Evolutionary conservation across 176 grass and related monocot species (phyloP), one percentile per base, ranked within the genome.

Genomic region (Paspalum notatum): DNA sequence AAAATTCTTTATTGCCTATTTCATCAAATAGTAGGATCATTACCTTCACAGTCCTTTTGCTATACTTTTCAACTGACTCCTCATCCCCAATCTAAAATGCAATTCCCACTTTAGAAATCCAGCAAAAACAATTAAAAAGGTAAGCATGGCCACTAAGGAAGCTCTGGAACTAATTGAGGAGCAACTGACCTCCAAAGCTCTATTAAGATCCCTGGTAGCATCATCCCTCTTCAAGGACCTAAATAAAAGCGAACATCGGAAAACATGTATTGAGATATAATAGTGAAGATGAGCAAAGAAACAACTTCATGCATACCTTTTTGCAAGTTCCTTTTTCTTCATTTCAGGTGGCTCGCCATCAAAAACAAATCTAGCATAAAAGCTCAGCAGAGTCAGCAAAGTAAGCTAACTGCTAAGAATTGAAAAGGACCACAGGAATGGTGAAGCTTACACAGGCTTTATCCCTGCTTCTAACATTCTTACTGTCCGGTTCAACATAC

Each of bases 11-110:
- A 72, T 75, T 64, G 76, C 12, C 9, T 59, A 72, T 52, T 76
- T 81, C 7, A 16, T 67, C 26, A 89, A 27, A 85, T 24, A 57
- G 41, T 47, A 60, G 11, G 5, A 69, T 25, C 24, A 82, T 60
- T 88, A 98, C 92, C 90, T 87, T 93, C 6, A 98, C 90, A 50
- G 90, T 98, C 77, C 90, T 93, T 91, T 98, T 95, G 88, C 92
- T 98, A 70, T 89, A 88, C 48, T 95, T 98, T 82, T 95, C 96
- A 82, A 93, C 53, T 43, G 86, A 87, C 32, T 93, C 86, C n/a
- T 84, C 75, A 84, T 98, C 88, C 75, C 92, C 90, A 88, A 57
- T 80, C 96, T 95, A 78, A 59, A 91, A 84, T 60, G 79, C 45
- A 84, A 85, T 57, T 79, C 20, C 60, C n/a, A 52, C 46, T 78